A percentile compares a stretch with the other conserved stretches of the same genome.
These are phyloP conservation scores for Trichoderma endophyticum DNA, from an alignment of 2,329 filamentous ascomycete species.

Conservation along the genomic window DNA sequence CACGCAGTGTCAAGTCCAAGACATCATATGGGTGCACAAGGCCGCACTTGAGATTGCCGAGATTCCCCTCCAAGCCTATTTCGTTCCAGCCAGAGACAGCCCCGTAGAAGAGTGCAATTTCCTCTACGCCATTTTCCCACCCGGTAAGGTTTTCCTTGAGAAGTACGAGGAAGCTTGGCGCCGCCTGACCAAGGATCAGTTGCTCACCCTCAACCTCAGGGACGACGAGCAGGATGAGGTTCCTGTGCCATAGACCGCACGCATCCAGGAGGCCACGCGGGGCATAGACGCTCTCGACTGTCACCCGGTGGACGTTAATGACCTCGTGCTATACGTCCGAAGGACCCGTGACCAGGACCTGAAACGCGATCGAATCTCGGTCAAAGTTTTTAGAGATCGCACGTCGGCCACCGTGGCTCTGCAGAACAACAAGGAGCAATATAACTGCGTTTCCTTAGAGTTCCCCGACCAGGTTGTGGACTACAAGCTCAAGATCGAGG, in stretches of 20 bases:
- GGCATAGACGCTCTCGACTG: not conserved
- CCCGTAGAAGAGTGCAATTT: not conserved
- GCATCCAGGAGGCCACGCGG: not conserved
- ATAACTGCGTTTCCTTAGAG: not conserved
- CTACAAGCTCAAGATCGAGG: not conserved
- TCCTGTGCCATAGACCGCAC: not conserved
- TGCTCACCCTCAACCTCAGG: not conserved
- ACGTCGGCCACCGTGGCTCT: not conserved
- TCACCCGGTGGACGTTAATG: rapidly evolving
- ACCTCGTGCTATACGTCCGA: not conserved
- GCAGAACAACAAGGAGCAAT: not conserved
- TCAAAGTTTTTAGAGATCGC: not conserved
- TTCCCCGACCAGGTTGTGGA: not conserved
- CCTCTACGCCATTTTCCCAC: not conserved
- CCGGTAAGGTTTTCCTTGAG: not conserved
- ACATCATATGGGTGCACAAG: not conserved
- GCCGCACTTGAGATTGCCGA: not conserved
- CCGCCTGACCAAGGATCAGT: not conserved
- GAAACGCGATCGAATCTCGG: not conserved
- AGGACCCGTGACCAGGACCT: not conserved
- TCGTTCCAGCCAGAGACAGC: not conserved
- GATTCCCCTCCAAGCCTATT: not conserved
- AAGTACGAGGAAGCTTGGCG: not conserved
- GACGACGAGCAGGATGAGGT: not conserved
- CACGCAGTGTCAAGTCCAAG: not conserved